Evolutionary conservation across 2,329 filamentous ascomycete genomes (phyloP), one percentile per base, ranked within the genome.

Genomic region (Colletotrichum falcatum): DNA sequence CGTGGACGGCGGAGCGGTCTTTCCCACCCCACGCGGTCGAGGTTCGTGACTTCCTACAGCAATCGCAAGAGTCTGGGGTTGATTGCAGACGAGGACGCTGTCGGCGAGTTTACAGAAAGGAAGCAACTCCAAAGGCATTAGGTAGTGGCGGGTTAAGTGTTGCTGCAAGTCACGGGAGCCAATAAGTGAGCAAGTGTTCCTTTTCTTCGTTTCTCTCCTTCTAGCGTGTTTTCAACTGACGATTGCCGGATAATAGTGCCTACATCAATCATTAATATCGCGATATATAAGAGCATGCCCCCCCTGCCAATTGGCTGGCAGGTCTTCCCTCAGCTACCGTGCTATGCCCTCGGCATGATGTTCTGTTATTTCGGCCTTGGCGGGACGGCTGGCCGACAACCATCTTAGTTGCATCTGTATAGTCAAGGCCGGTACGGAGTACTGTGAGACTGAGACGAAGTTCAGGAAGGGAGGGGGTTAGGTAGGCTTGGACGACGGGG

Each of bases 51-150:
- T 44, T n/a, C 18, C 18, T 51, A 56, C 51, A 64, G 33, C 51
- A 64, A 58, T 35, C 14, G 14, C 60, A 8, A n/a, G n/a, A n/a
- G 65, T 51, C 53, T 44, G 35, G 26, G 33, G 35, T 67, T 64
- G 53, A 53, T 64, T 51, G 44, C 23, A 39, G 20, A 18, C 49
- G 28, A 37, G 18, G 42, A 54, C 6, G 64, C 16, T 46, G 11
- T 8, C 54, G 26, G 5, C 48, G 46, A 26, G 18, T 18, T 42
- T 18, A 16, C 8, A 53, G 7, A 23, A 20, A 37, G n/a, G n/a
- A 23, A 23, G n/a, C n/a, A n/a, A n/a, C 30, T 35, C n/a, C 20
- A 35, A n/a, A n/a, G n/a, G n/a, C n/a, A 33, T 33, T 33, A 7
- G 23, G 5, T 42, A 18, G 16, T 55, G 12, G 37, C 26, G 26